A percentile compares a stretch with the other conserved stretches of the same genome.
Conservation (phyloP, 371 early-diverging fungal genomes). For the Blakeslea trispora region DNA sequence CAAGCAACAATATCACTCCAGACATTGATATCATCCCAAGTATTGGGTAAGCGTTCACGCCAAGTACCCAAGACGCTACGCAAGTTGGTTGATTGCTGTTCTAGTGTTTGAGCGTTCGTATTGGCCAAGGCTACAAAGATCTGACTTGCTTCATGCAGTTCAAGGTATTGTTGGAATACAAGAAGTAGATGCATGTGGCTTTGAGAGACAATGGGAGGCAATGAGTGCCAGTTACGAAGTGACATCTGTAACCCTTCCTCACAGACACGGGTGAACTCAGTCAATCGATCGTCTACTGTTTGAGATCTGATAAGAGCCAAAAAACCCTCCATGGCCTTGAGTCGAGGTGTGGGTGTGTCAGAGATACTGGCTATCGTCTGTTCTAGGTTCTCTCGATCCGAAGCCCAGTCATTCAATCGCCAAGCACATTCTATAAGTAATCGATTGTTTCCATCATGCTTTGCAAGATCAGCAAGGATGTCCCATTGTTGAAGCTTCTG, state of each 20-base stretch:
- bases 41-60: slow-evolving; percentile 97
- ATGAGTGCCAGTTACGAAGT: slow-evolving; percentile 82
- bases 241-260: slow-evolving; percentile 90
- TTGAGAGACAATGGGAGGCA: slow-evolving; percentile 83
- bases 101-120: slow-evolving; percentile 81
- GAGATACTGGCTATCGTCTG: slow-evolving; percentile 60
- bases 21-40: slow-evolving; percentile 95
- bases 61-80: slow-evolving; percentile 92
- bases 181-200: slow-evolving; percentile 89
- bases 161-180: slow-evolving; percentile 94
- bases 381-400: slow-evolving; percentile 75
- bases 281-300: slow-evolving; percentile 62
- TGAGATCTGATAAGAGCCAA: slow-evolving; percentile 71
- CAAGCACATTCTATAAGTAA: slow-evolving; percentile 90
- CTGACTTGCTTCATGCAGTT: slow-evolving; percentile 88
- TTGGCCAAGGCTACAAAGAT: slow-evolving; percentile 79
- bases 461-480: slow-evolving; percentile 88
- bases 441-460: slow-evolving; percentile 84
- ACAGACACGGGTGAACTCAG: slow-evolving; percentile 79
- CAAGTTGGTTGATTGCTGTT: slow-evolving; percentile 84
- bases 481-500: slow-evolving; percentile 99
- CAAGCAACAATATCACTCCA: slow-evolving; percentile 99
- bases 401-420: slow-evolving; percentile 91
- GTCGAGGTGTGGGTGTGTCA: slow-evolving; percentile 68
- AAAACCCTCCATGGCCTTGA: slow-evolving; percentile 89